phyloP scores from a whole-genome alignment of 1,284 basidiomycete species.

The Cystobasidium sp. region DNA sequence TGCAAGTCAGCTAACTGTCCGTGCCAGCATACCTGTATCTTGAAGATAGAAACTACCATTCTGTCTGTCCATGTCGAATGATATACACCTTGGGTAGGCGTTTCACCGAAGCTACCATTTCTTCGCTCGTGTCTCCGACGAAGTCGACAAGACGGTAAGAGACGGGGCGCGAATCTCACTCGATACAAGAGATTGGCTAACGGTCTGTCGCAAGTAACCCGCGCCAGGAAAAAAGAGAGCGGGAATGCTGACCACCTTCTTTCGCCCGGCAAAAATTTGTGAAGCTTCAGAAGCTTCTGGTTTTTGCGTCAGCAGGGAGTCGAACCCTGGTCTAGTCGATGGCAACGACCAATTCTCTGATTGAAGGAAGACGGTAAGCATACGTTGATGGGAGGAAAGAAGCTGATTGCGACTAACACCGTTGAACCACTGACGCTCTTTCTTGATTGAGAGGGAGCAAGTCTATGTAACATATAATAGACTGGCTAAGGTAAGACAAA shows the following conservation, averaged over 20 bases:
- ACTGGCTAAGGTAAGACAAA: too few species aligned
- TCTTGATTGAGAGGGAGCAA: neutral
- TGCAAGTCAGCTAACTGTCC: neutral
- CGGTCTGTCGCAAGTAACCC: too few species aligned
- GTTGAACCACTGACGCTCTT: neutral
- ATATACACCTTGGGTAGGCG: constrained; percentile 75
- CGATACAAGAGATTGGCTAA: too few species aligned
- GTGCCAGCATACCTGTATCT: neutral
- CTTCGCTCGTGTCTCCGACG: too few species aligned
- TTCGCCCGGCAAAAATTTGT: too few species aligned
- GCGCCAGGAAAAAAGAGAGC: too few species aligned
- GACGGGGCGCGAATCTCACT: too few species aligned
- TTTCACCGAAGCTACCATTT: constrained; percentile 14
- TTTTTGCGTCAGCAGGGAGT: constrained; percentile 15
- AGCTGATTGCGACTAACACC: neutral
- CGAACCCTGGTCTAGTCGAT: constrained; percentile 26
- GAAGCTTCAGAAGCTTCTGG: too few species aligned
- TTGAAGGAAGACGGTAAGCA: neutral
- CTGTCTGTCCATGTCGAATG: constrained; percentile 84
- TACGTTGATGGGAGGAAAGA: neutral
- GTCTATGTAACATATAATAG: too few species aligned
- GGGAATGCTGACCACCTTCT: too few species aligned
- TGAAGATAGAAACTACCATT: constrained; percentile 66
- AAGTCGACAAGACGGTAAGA: too few species aligned
- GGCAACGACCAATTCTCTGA: constrained; percentile 18